Percentiles rank a stretch among this genome's conserved stretches.
Conservation (phyloP, 2,329 filamentous ascomycete species). For the Trichoderma sp. region DNA sequence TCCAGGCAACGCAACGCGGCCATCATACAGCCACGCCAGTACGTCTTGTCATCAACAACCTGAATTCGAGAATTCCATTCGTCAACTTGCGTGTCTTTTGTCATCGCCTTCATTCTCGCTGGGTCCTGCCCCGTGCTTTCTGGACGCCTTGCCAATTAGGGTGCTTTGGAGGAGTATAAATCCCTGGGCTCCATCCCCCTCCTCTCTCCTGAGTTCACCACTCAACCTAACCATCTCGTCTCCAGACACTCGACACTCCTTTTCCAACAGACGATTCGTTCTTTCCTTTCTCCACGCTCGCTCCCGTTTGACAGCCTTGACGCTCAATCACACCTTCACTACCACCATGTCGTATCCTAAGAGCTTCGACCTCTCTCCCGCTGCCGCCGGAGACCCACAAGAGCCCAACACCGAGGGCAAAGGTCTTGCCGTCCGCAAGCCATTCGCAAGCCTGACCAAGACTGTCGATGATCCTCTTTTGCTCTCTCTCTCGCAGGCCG, state of each 20-base stretch:
- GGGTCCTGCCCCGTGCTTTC: not conserved
- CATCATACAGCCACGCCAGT: too few relatives aligned
- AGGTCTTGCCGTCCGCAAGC: not conserved
- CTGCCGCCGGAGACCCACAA: not conserved
- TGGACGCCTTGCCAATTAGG: too few relatives aligned
- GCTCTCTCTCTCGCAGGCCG: not conserved
- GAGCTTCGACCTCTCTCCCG: not conserved
- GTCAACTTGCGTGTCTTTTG: too few relatives aligned
- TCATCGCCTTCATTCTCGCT: too few relatives aligned
- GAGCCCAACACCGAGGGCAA: not conserved
- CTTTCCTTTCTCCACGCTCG: not conserved
- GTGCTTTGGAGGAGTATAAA: too few relatives aligned
- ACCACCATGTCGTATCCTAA: not conserved
- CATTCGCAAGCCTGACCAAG: not conserved
- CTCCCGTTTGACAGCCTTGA: not conserved
- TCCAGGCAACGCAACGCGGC: too few relatives aligned
- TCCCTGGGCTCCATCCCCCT: not conserved
- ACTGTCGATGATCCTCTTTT: not conserved
- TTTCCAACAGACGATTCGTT: not conserved
- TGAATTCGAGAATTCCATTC: too few relatives aligned
- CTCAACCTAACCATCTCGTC: not conserved
- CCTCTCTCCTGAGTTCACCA: not conserved
- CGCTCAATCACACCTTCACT: not conserved
- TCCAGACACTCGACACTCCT: not conserved
- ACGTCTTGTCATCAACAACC: too few relatives aligned